Evolutionary conservation across 495 filamentous ascomycete genomes (phyloP).

Genomic region (Hypoxylon fuscum): DNA sequence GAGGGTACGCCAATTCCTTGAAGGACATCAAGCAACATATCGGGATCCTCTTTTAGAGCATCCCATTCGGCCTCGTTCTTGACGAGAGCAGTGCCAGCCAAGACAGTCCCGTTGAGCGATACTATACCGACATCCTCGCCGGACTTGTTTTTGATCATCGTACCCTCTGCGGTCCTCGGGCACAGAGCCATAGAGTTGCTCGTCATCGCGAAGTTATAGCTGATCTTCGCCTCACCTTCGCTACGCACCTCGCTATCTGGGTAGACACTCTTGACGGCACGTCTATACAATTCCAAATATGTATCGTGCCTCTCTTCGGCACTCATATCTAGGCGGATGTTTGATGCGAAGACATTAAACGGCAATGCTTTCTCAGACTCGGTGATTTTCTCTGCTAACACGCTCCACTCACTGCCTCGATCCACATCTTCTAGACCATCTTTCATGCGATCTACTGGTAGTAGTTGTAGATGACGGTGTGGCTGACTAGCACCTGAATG

Average conservation of each 20-base stretch:
- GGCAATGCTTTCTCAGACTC: constrained; percentile 32
- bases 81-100: constrained; percentile 85
- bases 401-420: constrained; percentile 49
- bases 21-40: constrained; percentile 63
- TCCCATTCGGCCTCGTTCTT: constrained; percentile 79
- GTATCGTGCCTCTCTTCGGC: constrained; percentile 39
- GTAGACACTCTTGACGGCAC: constrained; percentile 51
- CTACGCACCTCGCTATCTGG: constrained; percentile 21
- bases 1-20: constrained; percentile 67
- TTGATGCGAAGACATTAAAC: constrained; percentile 43
- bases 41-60: constrained; percentile 60
- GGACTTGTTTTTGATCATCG: constrained; percentile 41
- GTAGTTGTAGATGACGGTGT: constrained; percentile 81
- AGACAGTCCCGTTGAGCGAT: constrained; percentile 77
- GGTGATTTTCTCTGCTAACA: constrained; percentile 63
- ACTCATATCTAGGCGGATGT: constrained; percentile 38
- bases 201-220: constrained; percentile 85
- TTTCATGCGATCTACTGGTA: constrained; percentile 74
- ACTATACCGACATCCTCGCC: constrained; percentile 64
- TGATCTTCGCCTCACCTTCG: constrained; percentile 65
- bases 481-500: constrained; percentile 82
- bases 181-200: constrained; percentile 71
- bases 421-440: constrained; percentile 50
- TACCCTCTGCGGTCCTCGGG: constrained; percentile 65
- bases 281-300: constrained; percentile 62